Conservation (phyloP, 176 grass and related monocot species). For the Phoenix dactylifera region DNA sequence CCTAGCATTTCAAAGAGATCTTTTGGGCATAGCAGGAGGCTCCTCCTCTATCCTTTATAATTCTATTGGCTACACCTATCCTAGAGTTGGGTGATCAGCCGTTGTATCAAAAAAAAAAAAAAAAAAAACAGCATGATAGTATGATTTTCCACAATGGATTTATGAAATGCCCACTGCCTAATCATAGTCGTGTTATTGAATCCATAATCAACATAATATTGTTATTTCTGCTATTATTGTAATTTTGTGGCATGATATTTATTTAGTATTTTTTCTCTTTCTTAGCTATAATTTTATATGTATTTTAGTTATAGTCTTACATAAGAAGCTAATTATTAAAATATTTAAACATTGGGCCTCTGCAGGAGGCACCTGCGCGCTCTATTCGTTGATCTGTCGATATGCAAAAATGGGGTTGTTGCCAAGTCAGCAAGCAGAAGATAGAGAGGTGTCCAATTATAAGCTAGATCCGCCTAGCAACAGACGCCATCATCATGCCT, state of each 20-base stretch:
- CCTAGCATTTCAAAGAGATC: no score
- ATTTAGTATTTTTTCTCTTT: not conserved
- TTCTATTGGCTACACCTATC: no score
- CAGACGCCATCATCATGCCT: constrained; percentile 26
- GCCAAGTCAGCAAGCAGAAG: constrained; percentile 65
- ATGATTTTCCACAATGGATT: no score
- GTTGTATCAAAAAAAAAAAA: no score
- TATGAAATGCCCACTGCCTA: no score
- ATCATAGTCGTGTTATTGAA: no score
- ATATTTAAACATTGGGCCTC: not conserved
- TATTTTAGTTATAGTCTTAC: not conserved
- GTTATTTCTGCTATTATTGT: no score
- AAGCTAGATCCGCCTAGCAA: constrained; percentile 29
- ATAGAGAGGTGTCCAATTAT: constrained; percentile 55
- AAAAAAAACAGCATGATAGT: no score
- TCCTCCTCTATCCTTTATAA: no score
- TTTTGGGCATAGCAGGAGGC: no score
- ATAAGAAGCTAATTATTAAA: not conserved
- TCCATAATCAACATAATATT: no score
- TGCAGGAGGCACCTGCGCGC: constrained; percentile 67
- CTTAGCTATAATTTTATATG: not conserved
- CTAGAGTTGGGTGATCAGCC: no score
- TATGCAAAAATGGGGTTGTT: constrained; percentile 60
- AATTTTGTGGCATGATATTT: constrained; percentile 1
- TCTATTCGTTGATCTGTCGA: constrained; percentile 73